A percentile compares a stretch with the other conserved stretches of the same genome.
These are phyloP conservation scores for Pterocarpus macrocarpus DNA, from an alignment of 306 rosid species.

Conservation along the genomic window DNA sequence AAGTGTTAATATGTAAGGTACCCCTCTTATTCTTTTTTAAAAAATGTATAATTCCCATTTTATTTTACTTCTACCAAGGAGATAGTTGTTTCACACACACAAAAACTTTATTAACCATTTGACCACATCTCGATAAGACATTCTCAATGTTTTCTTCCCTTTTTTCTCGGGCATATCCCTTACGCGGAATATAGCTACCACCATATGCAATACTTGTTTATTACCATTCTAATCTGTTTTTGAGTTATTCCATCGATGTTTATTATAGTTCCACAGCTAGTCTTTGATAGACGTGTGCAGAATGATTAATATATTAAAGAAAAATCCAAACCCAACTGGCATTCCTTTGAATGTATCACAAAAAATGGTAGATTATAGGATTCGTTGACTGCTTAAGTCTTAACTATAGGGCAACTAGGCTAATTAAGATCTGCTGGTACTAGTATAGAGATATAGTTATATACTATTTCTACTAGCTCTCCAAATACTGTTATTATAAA, in stretches of 20 bases:
- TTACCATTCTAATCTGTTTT: slow-evolving; percentile 26
- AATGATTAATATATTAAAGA: slow-evolving; percentile 39
- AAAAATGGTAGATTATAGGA: slow-evolving; percentile 56
- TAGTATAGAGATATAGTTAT: slow-evolving; percentile 5
- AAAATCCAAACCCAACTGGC: slow-evolving; percentile 68
- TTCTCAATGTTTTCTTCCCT: slow-evolving; percentile 58
- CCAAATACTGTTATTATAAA: neutral
- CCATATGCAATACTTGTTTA: slow-evolving; percentile 33
- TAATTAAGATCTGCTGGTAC: slow-evolving; percentile 32
- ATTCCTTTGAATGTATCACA: slow-evolving; percentile 69
- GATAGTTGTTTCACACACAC: neutral
- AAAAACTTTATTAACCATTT: slow-evolving; percentile 37
- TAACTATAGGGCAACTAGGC: slow-evolving; percentile 48
- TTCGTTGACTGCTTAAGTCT: slow-evolving; percentile 51
- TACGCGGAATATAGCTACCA: slow-evolving; percentile 57
- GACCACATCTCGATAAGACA: slow-evolving; percentile 60
- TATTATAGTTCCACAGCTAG: slow-evolving; percentile 38
- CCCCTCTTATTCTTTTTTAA: neutral
- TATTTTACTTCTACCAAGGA: slow-evolving; percentile 22
- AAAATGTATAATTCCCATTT: neutral
- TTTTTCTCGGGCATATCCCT: slow-evolving; percentile 51
- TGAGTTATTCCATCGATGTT: slow-evolving; percentile 38
- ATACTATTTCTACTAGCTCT: slow-evolving; percentile 31
- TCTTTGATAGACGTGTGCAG: slow-evolving; percentile 41
- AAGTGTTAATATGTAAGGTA: neutral